Percentiles rank a stretch among this genome's conserved stretches.
These are phyloP conservation scores for Alternaria brassicae DNA, from an alignment of 2,329 filamentous ascomycete genomes.

Conservation along the genomic window DNA sequence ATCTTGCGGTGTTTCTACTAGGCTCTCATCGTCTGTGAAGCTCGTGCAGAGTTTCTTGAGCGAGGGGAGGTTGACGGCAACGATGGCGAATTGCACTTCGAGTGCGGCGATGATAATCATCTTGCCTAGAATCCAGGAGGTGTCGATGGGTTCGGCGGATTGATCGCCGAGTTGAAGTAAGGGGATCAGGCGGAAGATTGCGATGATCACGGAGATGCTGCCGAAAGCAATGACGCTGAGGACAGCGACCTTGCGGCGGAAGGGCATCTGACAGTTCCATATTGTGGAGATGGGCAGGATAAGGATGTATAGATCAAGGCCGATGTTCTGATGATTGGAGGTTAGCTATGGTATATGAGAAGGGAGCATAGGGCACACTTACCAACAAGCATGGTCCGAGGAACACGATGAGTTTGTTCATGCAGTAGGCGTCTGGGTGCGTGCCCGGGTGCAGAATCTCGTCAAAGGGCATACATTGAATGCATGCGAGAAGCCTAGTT, in stretches of 20 bases:
- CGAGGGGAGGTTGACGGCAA: constrained; percentile 44
- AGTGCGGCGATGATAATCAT: constrained; percentile 44
- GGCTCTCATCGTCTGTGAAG: neutral
- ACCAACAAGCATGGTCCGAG: constrained; percentile 37
- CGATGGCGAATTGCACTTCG: constrained; percentile 43
- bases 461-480: constrained; percentile 45
- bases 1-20: neutral
- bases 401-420: constrained; percentile 36
- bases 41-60: constrained; percentile 43
- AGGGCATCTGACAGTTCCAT: constrained; percentile 26
- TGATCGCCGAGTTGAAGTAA: constrained; percentile 28
- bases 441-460: constrained; percentile 36
- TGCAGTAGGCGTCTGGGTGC: constrained; percentile 32
- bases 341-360: neutral
- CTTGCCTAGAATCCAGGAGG: constrained; percentile 41
- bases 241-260: constrained; percentile 28
- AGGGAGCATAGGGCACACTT: neutral
- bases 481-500: constrained; percentile 30
- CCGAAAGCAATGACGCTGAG: constrained; percentile 40
- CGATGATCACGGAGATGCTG: constrained; percentile 34
- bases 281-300: constrained; percentile 30
- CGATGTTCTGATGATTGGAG: constrained; percentile 23
- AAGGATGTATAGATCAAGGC: constrained; percentile 31
- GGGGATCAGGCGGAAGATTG: constrained; percentile 26
- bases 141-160: constrained; percentile 27